Conservation (phyloP, 202 grass and related monocot species). For the Zizania palustris region DNA sequence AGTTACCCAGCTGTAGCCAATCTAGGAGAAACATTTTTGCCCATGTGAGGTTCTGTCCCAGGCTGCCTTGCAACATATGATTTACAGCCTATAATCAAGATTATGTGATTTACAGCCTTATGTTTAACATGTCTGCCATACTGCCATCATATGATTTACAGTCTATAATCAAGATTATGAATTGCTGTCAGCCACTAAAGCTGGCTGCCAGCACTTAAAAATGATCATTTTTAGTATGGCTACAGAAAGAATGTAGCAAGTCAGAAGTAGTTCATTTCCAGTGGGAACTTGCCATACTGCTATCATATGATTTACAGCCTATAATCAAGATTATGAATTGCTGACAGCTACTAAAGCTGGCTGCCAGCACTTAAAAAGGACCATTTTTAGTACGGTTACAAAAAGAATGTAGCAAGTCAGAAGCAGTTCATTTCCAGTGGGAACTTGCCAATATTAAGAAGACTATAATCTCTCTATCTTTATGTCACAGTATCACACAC, state of each 20-base stretch:
- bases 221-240: background rate
- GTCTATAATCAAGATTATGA: constrained; percentile 20
- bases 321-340: constrained; percentile 20
- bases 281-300: constrained; percentile 5
- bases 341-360: background rate
- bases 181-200: background rate
- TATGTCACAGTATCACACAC: background rate
- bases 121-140: constrained; percentile 1
- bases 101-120: background rate
- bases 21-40: background rate
- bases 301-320: constrained; percentile 34
- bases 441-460: background rate
- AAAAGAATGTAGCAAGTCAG: background rate
- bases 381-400: constrained; percentile 1
- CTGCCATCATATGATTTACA: constrained; percentile 32
- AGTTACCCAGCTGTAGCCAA: constrained; percentile 23
- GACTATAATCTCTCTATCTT: constrained; percentile 3
- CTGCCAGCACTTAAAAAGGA: background rate
- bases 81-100: constrained; percentile 33
- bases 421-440: constrained; percentile 12
- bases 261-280: constrained; percentile 1
- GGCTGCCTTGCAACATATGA: constrained; percentile 15
- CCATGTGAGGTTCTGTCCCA: constrained; percentile 1
- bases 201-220: background rate
- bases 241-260: constrained; percentile 5